These are phyloP conservation scores for Blastomyces parvus DNA, from an alignment of 2,329 filamentous ascomycete genomes.

Conservation along the genomic window DNA sequence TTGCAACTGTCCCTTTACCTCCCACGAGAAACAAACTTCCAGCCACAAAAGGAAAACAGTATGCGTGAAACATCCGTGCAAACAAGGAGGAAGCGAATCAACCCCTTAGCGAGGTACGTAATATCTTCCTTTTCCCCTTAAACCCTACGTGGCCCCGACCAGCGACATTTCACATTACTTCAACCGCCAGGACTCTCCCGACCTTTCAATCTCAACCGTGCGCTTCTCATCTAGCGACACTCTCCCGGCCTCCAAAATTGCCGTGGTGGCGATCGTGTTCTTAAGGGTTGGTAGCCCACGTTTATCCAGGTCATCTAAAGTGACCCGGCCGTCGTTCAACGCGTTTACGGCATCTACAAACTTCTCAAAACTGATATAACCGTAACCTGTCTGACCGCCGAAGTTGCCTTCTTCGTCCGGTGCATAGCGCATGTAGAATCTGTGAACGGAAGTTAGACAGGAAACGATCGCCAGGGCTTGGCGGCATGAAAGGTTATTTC, in stretches of 20 bases:
- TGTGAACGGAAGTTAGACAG: slow-evolving; percentile 16
- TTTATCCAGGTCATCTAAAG: slow-evolving; percentile 65
- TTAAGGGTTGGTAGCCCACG: slow-evolving; percentile 73
- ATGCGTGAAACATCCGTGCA: neutral
- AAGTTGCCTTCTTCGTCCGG: slow-evolving; percentile 95
- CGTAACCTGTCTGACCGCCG: slow-evolving; percentile 80
- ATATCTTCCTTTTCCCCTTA: neutral
- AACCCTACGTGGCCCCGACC: neutral
- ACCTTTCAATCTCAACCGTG: slow-evolving; percentile 58
- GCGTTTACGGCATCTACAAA: slow-evolving; percentile 79
- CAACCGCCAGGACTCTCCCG: slow-evolving; percentile 52
- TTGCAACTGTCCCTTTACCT: neutral
- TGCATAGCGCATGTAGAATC: slow-evolving; percentile 87
- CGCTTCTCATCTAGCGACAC: slow-evolving; percentile 72
- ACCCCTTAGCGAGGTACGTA: neutral
- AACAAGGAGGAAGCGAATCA: neutral
- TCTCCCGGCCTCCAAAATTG: slow-evolving; percentile 79
- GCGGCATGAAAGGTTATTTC: neutral
- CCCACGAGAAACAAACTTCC: neutral
- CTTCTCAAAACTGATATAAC: slow-evolving; percentile 91
- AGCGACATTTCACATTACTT: slow-evolving; percentile 30
- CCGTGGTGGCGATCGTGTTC: slow-evolving; percentile 86
- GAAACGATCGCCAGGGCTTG: neutral
- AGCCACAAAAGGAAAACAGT: neutral
- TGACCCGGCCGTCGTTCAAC: slow-evolving; percentile 64